These are phyloP conservation scores for Saccharum hybrid DNA, from an alignment of 202 grass and related monocot species.

Conservation along the genomic window DNA sequence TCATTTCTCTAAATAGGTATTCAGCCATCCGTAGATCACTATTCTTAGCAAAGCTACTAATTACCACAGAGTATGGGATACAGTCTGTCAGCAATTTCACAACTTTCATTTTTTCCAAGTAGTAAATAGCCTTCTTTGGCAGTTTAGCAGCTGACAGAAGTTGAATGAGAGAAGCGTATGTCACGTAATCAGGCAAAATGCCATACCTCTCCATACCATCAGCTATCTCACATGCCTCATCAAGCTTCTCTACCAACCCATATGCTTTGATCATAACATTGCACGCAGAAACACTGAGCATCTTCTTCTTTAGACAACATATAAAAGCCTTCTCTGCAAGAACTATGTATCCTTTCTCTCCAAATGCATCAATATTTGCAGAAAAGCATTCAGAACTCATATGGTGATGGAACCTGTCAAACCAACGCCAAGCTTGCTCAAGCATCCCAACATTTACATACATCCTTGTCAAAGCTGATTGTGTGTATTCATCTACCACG, in stretches of 20 bases:
- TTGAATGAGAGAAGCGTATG: conserved; percentile 85
- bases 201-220: conserved; percentile 69
- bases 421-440: conserved; percentile 82
- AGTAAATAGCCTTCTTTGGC: conserved; percentile 66
- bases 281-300: conserved; percentile 68
- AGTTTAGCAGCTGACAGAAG: conserved; percentile 59
- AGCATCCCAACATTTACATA: conserved; percentile 73
- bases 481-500: conserved; percentile 86
- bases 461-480: conserved; percentile 91
- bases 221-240: conserved; percentile 76
- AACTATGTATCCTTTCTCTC: conserved; percentile 56
- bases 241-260: conserved; percentile 65
- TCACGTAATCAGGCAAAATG: conserved; percentile 78
- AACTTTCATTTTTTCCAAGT: conserved; percentile 78
- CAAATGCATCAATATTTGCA: conserved; percentile 91
- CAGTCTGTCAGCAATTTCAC: conserved; percentile 60
- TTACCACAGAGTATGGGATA: conserved; percentile 70
- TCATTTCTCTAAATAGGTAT: conserved; percentile 81
- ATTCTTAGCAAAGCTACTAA: conserved; percentile 69
- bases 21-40: conserved; percentile 61
- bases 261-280: conserved; percentile 99
- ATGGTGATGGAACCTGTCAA: conserved; percentile 62
- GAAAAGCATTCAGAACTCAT: conserved; percentile 79
- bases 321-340: conserved; percentile 83
- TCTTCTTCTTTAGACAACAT: conserved; percentile 70